These are phyloP conservation scores for Cystoderma amianthinum DNA, from an alignment of 768 basidiomycete genomes.

Conservation along the genomic window DNA sequence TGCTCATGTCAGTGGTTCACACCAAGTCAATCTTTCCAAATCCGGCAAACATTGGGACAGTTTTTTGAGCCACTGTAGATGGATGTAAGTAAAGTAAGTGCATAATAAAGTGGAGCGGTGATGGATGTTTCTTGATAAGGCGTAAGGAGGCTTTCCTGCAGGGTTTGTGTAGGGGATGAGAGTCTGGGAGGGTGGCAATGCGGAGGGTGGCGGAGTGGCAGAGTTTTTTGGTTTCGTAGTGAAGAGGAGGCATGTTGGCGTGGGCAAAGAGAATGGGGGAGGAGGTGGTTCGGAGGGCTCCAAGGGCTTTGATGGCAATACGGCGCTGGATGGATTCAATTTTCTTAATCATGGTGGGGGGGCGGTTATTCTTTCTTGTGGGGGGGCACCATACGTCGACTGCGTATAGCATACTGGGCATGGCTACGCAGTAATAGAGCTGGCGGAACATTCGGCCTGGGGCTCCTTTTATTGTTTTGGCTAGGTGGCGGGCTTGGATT, in stretches of 20 bases:
- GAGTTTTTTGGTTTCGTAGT: conserved; percentile 8
- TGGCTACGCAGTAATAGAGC: conserved; percentile 15
- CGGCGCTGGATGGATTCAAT: conserved; percentile 3
- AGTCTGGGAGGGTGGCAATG: conserved; percentile 11
- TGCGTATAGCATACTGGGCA: conserved; percentile 24
- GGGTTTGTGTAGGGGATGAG: conserved; percentile 12
- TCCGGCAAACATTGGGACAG: no score
- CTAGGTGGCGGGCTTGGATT: conserved; percentile 11
- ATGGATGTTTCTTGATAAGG: conserved; percentile 5
- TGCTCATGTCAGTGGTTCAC: no score
- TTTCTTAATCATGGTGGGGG: background rate
- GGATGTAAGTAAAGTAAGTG: conserved; percentile 3
- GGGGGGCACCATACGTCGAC: conserved; percentile 16
- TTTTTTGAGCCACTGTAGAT: no score
- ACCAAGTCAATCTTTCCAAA: no score
- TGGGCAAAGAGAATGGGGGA: conserved; percentile 12
- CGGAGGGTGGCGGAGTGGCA: conserved; percentile 11
- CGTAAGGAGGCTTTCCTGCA: background rate
- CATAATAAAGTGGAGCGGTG: conserved; percentile 4
- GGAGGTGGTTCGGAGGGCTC: conserved; percentile 8
- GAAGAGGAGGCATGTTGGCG: conserved; percentile 11
- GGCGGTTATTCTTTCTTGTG: background rate
- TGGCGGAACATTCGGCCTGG: conserved; percentile 6
- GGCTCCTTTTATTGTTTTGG: conserved; percentile 12
- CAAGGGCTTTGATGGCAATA: conserved; percentile 7